Evolutionary conservation across 2,329 filamentous ascomycete species (phyloP).

Genomic region (Botryotinia narcissicola): DNA sequence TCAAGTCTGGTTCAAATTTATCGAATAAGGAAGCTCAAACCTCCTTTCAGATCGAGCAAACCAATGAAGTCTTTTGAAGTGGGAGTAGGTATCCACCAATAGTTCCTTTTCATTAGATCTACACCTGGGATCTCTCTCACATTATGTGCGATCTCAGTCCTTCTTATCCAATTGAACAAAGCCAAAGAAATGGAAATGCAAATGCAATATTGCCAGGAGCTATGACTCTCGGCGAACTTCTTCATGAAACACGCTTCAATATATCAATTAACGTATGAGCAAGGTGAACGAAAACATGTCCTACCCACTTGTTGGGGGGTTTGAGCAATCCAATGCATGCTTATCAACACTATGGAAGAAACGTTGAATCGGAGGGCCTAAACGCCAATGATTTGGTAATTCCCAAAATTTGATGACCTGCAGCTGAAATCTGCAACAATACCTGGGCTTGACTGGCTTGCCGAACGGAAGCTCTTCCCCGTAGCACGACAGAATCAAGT

Average conservation of each 20-base stretch:
- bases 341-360: slow-evolving; percentile 10
- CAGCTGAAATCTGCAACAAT: slow-evolving; percentile 21
- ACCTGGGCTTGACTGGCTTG: slow-evolving; percentile 10
- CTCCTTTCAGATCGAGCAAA: slow-evolving; percentile 1
- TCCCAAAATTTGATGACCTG: slow-evolving; percentile 21
- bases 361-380: slow-evolving; percentile 13
- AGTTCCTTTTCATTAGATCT: slow-evolving; percentile 6
- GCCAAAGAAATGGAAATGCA: not conserved
- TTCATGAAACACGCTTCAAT: slow-evolving; percentile 16
- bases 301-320: slow-evolving; percentile 8
- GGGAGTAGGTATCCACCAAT: slow-evolving; percentile 9
- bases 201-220: slow-evolving; percentile 12
- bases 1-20: slow-evolving; percentile 10
- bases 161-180: not conserved
- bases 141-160: not conserved
- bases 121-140: slow-evolving; percentile 10
- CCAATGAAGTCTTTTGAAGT: slow-evolving; percentile 11
- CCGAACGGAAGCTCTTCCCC: slow-evolving; percentile 20
- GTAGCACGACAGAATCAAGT: slow-evolving; percentile 21
- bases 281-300: slow-evolving; percentile 7
- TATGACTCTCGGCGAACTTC: slow-evolving; percentile 7
- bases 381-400: slow-evolving; percentile 20
- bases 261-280: slow-evolving; percentile 9
- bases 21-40: slow-evolving; percentile 16
- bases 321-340: slow-evolving; percentile 19